Evolutionary conservation across 441 rosid species (phyloP).

Genomic region (Bocquillonia castaneifolia): DNA sequence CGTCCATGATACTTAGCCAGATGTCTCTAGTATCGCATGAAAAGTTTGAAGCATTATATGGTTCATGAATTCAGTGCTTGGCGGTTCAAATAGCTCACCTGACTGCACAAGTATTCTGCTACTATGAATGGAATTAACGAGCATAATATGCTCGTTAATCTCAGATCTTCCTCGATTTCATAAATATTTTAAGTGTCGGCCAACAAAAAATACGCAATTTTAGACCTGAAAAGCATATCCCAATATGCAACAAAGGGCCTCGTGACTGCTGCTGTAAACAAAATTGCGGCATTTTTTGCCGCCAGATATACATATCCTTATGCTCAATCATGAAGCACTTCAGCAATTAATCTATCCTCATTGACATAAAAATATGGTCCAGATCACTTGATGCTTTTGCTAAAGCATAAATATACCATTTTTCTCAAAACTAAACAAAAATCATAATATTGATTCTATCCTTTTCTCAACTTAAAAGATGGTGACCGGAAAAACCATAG

Average conservation of each 20-base stretch:
- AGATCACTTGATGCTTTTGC: background rate
- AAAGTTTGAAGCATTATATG: too few relatives aligned
- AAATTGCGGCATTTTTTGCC: background rate
- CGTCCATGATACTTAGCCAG: too few relatives aligned
- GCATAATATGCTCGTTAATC: too few relatives aligned
- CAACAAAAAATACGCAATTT: too few relatives aligned
- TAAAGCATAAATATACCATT: background rate
- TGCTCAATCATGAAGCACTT: background rate
- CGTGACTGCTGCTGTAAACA: background rate
- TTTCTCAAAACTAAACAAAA: background rate
- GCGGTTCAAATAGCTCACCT: too few relatives aligned
- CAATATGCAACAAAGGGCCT: background rate
- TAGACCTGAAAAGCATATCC: background rate
- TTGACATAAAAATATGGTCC: background rate
- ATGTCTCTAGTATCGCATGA: too few relatives aligned
- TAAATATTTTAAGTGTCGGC: too few relatives aligned
- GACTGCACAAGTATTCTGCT: too few relatives aligned
- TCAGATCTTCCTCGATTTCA: too few relatives aligned
- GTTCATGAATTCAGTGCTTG: too few relatives aligned
- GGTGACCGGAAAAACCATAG: background rate
- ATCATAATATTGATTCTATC: background rate
- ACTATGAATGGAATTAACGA: too few relatives aligned
- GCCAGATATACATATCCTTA: background rate
- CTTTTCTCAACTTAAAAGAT: background rate
- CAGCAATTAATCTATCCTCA: background rate